Base-by-base conservation (phyloP, 176 grass and related monocot species). In the Bothriochloa decipiens region DNA sequence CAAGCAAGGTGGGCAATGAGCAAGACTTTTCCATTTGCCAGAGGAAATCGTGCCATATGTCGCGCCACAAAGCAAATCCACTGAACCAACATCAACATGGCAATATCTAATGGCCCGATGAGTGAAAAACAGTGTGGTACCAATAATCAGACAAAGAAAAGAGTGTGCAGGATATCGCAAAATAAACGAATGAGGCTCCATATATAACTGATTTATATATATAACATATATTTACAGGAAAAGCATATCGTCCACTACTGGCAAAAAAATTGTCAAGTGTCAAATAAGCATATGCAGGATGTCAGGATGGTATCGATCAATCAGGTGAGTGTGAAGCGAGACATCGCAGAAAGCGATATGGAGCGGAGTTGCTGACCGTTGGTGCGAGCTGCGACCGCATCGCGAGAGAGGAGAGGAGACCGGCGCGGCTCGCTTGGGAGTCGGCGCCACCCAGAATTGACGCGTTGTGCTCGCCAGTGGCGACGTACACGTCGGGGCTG, bases 381-480 rank as follows among this genome's bases (percentile, higher is more conserved):
- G 87, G 25, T 29, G 64, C 27, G 27, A 32, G 80, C 85, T 43
- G 80, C 86, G 45, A 89, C 61, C 35, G 65, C 75, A 47, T 87
- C 82, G 81, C 60, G 16, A 89, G 39, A 89, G 89, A 16, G 80
- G 86, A 32, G 33, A 16, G 86, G 86, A 41, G 35, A 20, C 82
- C 28, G 3, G 79, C 86, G 45, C 66, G 41, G 45, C 66, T 1
- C 5, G 61, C 3, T 10, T 74, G 82, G 55, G 91, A 94, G 27
- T 84, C 85, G 13, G 79, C 82, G 53, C 87, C 22, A 0, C 32
- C 60, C 25, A 13, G 41, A 91, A 85, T 8, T 67, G 84, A 90
- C 85, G 87, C 82, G 57, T 80, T 81, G 33, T n/a, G 86, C 39
- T 87, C 77, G 49, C 90, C 85, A 0, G 75, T 53, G 17, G 50